A percentile compares a stretch with the other conserved stretches of the same genome.
Conservation (phyloP, 331 rosid species). For the Pyracantha coccinea region DNA sequence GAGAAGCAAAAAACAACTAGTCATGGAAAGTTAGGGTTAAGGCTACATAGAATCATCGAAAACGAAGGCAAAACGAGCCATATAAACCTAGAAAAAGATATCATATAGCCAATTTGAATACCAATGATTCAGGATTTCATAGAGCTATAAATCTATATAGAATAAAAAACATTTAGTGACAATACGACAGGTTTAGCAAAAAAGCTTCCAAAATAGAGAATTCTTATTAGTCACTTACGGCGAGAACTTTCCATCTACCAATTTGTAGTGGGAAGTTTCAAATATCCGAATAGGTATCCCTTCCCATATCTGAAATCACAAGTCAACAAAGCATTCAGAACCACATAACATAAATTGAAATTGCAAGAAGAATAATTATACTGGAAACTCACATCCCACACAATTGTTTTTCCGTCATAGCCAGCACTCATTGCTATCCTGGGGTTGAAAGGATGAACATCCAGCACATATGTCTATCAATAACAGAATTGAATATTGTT, state of each 20-base stretch:
- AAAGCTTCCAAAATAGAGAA: background rate
- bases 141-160: background rate
- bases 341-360: conserved; percentile 8
- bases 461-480: conserved; percentile 91
- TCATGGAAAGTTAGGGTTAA: background rate
- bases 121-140: background rate
- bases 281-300: conserved; percentile 76
- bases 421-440: conserved; percentile 99
- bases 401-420: conserved; percentile 91
- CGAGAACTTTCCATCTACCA: conserved; percentile 98
- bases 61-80: background rate
- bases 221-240: conserved; percentile 57
- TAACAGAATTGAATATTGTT: conserved; percentile 8
- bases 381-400: conserved; percentile 93
- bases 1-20: background rate
- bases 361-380: conserved; percentile 16
- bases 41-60: background rate
- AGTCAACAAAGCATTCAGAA: conserved; percentile 9
- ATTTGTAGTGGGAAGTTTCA: conserved; percentile 72
- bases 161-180: background rate
- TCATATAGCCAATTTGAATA: background rate
- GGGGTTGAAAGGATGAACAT: conserved; percentile 99
- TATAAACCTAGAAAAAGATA: background rate
- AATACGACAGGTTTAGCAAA: background rate
- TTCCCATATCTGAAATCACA: conserved; percentile 82